Conservation (phyloP, 2,329 filamentous ascomycete species). For the Cercospora sp. region DNA sequence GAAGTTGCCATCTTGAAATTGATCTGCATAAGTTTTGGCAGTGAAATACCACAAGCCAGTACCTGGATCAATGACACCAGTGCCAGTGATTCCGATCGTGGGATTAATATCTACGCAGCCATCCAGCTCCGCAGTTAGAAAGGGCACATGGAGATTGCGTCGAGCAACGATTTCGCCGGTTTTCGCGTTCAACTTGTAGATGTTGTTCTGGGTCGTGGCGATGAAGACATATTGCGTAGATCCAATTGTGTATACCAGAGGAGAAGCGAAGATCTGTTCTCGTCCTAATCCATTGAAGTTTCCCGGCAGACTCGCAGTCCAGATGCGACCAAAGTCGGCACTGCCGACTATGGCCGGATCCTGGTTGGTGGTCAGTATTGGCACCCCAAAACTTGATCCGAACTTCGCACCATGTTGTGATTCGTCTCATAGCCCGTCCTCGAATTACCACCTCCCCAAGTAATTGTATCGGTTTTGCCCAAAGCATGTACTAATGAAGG, state of each 20-base stretch:
- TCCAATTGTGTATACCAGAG: conserved; percentile 17
- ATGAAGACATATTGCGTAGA: conserved; percentile 17
- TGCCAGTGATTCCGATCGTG: conserved; percentile 12
- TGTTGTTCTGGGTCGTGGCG: conserved; percentile 19
- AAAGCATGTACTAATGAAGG: not conserved
- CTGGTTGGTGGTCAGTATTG: not conserved
- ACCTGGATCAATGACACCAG: conserved; percentile 17
- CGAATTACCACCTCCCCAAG: conserved; percentile 16
- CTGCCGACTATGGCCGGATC: conserved; percentile 11
- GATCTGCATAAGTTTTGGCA: conserved; percentile 15
- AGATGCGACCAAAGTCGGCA: conserved; percentile 12
- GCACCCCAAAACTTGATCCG: not conserved
- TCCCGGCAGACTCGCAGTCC: conserved; percentile 14
- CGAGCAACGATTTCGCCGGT: conserved; percentile 10
- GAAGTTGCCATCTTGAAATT: conserved; percentile 14
- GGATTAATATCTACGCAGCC: conserved; percentile 12
- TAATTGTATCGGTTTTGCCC: conserved; percentile 16
- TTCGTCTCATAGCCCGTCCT: conserved; percentile 19
- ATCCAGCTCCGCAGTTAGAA: conserved; percentile 14
- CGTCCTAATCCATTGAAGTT: conserved; percentile 12
- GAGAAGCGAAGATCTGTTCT: conserved; percentile 16
- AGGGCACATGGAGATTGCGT: conserved; percentile 15
- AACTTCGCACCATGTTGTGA: conserved; percentile 2
- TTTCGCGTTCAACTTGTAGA: conserved; percentile 20
- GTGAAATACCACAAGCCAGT: conserved; percentile 19